Base-by-base conservation (phyloP, 768 basidiomycete genomes). In the Sporobolomyces pararoseus region DNA sequence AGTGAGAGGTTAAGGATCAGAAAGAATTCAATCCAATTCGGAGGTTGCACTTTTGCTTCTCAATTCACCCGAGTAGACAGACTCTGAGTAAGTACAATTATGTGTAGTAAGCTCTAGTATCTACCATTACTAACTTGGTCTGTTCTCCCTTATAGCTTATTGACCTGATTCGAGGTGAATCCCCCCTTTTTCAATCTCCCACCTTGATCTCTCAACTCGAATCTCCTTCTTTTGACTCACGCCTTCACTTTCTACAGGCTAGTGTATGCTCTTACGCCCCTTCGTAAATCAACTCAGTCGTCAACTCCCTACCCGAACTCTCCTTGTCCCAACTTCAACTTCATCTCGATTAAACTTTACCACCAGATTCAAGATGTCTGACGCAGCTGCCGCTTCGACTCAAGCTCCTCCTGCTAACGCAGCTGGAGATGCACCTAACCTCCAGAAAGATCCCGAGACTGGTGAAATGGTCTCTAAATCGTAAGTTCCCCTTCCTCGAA, bases 401-500 rank as follows among this genome's bases (percentile, higher is more conserved):
- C 66, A 68, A 31, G 49, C 55, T 52, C 25, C 50, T 23, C 46
- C 59, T 35, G 19, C 59, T 42, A 9, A 42, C 9, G 39, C 39
- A 5, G 37, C 66, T 1, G 59, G 32, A n/a, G 64, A 49, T 32
- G 66, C 59, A 2, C 72, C 73, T 10, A 74, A 74, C 70, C 74
- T 80, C 23, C 80, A 79, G 71, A 80, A 80, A 75, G 82, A 83
- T 74, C 79, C 79, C 49, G 85, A 92, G 72, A 96, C 95, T 0
- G 94, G 93, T 42, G 94, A 98, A 81, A 84, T 96, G 88, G 87
- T 99, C 77, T 96, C 92, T 82, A 99, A 99, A 86, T 85, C 85
- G 95, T 95, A 62, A 68, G 87, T 84, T 25, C 50, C 32, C 23
- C 7, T 17, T 51, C 23, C 37, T 42, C 46, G n/a, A 29, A 14